Percentiles rank a stretch among this genome's conserved stretches.
Evolutionary conservation across 108 stramenopile genomes (phyloP).

Genomic region (Nitzschia sp.): DNA sequence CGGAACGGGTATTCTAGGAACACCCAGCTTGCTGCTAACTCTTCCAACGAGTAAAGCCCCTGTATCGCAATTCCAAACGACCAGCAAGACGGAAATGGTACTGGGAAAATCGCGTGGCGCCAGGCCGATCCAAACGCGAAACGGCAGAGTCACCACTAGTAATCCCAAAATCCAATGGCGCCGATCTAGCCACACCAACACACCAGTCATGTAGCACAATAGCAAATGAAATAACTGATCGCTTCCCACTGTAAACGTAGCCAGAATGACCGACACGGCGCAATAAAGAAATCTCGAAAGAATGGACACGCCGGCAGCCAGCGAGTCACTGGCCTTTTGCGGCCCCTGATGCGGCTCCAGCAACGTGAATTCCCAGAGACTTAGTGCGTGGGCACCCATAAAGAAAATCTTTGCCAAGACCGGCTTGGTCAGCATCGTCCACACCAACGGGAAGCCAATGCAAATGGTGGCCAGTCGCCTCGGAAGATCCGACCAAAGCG

Average conservation of each 20-base stretch:
- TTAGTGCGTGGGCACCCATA: slow-evolving; percentile 33
- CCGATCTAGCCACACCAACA: slow-evolving; percentile 24
- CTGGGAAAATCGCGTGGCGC: slow-evolving; percentile 35
- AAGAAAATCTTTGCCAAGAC: slow-evolving; percentile 60
- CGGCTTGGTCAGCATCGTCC: slow-evolving; percentile 42
- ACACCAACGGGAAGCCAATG: slow-evolving; percentile 72
- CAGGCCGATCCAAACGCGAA: slow-evolving; percentile 55
- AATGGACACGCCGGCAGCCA: neutral
- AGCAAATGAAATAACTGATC: slow-evolving; percentile 10
- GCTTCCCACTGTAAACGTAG: neutral
- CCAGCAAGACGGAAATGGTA: slow-evolving; percentile 58
- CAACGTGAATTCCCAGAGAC: slow-evolving; percentile 26
- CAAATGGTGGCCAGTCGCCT: slow-evolving; percentile 68
- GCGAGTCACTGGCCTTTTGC: neutral
- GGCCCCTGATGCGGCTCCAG: slow-evolving; percentile 13
- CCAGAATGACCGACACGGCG: slow-evolving; percentile 25
- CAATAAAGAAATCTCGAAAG: slow-evolving; percentile 20
- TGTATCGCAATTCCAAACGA: slow-evolving; percentile 86
- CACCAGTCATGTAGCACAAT: slow-evolving; percentile 11
- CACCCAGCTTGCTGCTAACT: slow-evolving; percentile 34
- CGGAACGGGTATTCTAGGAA: slow-evolving; percentile 7
- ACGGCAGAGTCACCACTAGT: slow-evolving; percentile 62
- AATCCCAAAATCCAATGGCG: slow-evolving; percentile 61
- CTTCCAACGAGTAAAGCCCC: slow-evolving; percentile 74
- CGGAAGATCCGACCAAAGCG: slow-evolving; percentile 63